A percentile compares a stretch with the other conserved stretches of the same genome.
Evolutionary conservation across 345 rosid species (phyloP).

Genomic region (Pelargonium nanum): DNA sequence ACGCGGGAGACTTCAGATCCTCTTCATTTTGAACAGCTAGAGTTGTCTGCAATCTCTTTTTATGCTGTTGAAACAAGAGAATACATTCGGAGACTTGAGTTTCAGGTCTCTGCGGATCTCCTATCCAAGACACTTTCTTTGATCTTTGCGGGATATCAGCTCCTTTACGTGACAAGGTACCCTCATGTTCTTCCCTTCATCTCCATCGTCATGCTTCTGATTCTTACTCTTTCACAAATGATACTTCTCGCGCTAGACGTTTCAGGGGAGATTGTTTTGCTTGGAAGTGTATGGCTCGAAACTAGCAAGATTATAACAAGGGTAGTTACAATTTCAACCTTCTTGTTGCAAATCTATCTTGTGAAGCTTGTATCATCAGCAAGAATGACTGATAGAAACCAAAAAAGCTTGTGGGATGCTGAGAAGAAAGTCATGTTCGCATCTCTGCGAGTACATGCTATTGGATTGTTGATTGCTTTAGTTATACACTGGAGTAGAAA

Average conservation of each 20-base stretch:
- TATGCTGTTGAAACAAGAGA: neutral
- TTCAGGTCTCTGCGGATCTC: constrained; percentile 1
- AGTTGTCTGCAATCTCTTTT: constrained; percentile 2
- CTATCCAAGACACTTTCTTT: constrained; percentile 2
- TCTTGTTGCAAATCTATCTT: constrained; percentile 3
- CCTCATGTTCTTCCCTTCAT: constrained; percentile 4
- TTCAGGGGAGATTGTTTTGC: neutral
- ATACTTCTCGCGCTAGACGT: neutral
- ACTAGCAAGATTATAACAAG: neutral
- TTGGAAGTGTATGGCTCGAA: constrained; percentile 3
- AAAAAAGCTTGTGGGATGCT: constrained; percentile 1
- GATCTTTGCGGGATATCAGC: constrained; percentile 3
- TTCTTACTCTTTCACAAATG: constrained; percentile 1
- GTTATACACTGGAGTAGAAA: neutral
- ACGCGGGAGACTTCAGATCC: constrained; percentile 6
- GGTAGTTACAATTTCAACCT: neutral
- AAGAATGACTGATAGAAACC: neutral
- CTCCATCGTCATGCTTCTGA: constrained; percentile 2
- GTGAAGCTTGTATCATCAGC: constrained; percentile 4
- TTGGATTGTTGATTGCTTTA: neutral
- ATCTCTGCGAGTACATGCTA: neutral
- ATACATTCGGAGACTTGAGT: neutral
- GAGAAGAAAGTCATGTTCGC: neutral
- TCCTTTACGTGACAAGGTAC: constrained; percentile 1
- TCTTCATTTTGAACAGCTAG: constrained; percentile 7